These are phyloP conservation scores for Mortierella polycephala DNA, from an alignment of 371 early-diverging fungal genomes.

Conservation along the genomic window DNA sequence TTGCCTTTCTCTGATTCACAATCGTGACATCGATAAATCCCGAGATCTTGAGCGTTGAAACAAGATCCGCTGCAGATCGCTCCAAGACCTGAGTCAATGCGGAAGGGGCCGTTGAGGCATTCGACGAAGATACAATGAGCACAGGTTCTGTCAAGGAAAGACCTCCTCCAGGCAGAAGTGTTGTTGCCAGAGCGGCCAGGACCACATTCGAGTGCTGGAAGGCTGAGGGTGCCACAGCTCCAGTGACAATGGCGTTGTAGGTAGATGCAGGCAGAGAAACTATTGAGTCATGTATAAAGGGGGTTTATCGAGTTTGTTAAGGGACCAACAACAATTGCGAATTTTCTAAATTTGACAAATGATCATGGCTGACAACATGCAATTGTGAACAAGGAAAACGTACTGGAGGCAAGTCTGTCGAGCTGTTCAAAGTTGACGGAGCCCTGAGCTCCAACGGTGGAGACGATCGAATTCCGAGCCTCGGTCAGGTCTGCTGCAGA, in stretches of 20 bases:
- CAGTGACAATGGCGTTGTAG: conserved; percentile 65
- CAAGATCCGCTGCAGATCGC: conserved; percentile 60
- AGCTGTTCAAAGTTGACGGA: conserved; percentile 76
- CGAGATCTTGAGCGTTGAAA: conserved; percentile 68
- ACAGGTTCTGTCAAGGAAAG: conserved; percentile 69
- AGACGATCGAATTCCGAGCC: conserved; percentile 50
- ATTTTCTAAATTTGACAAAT: background rate
- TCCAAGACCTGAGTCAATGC: conserved; percentile 21
- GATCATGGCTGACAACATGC: background rate
- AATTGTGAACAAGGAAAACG: conserved; percentile 14
- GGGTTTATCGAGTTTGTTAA: background rate
- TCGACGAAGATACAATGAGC: conserved; percentile 32
- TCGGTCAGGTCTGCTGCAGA: conserved; percentile 54
- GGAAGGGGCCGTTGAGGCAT: conserved; percentile 8
- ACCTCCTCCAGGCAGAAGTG: conserved; percentile 67
- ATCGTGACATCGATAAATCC: conserved; percentile 71
- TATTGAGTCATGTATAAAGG: background rate
- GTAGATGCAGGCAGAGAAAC: conserved; percentile 56
- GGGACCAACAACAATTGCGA: background rate
- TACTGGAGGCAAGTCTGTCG: conserved; percentile 68
- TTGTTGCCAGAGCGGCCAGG: conserved; percentile 59
- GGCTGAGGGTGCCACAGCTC: conserved; percentile 61
- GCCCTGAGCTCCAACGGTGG: conserved; percentile 53
- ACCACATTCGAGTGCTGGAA: conserved; percentile 61
- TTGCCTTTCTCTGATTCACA: conserved; percentile 20